phyloP scores from a whole-genome alignment of 768 basidiomycete species.

The Mycena sanguinolenta region DNA sequence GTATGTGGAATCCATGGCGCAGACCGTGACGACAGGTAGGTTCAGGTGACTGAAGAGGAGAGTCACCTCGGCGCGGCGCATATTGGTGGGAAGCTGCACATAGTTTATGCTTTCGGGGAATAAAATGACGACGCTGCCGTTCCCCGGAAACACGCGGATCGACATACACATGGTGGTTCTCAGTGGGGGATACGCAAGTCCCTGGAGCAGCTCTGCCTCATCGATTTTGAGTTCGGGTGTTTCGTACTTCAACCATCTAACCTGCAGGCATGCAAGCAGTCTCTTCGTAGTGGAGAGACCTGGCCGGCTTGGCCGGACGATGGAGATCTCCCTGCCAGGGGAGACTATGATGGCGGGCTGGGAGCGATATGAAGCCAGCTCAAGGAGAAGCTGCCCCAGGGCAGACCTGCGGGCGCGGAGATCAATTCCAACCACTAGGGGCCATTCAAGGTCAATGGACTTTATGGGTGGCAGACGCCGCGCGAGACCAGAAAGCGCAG shows the following conservation, averaged over 20 bases:
- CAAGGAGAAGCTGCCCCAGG: neutral
- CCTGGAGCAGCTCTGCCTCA: no score
- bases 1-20: neutral
- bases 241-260: no score
- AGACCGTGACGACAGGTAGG: slow-evolving; percentile 9
- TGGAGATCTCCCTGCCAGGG: slow-evolving; percentile 2
- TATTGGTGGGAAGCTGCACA: slow-evolving; percentile 8
- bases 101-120: neutral
- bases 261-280: neutral
- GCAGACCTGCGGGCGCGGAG: no score
- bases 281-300: neutral
- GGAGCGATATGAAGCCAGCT: neutral
- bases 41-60: neutral
- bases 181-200: no score
- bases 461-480: slow-evolving; percentile 6
- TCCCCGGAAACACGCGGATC: no score
- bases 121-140: slow-evolving; percentile 13
- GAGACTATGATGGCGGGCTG: slow-evolving; percentile 17
- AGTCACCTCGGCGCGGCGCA: slow-evolving; percentile 3
- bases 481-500: neutral
- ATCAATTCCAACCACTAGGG: neutral
- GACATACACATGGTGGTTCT: no score
- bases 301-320: slow-evolving; percentile 24
- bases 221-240: no score
- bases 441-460: slow-evolving; percentile 21